Conservation (phyloP, 208 protist species). For the Leishmania gerbilli region DNA sequence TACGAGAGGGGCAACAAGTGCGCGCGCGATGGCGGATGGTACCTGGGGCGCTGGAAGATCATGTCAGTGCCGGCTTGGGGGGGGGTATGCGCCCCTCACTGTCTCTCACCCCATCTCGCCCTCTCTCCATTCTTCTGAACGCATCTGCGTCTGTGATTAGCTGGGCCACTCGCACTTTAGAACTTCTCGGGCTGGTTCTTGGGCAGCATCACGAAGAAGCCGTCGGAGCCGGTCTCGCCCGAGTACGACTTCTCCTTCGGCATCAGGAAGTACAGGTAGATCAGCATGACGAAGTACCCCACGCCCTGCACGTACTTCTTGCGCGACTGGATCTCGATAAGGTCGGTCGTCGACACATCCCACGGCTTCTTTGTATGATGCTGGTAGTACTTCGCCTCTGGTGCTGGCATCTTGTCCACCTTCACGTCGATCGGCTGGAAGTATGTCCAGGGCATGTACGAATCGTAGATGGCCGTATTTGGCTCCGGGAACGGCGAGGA, state of each 20-base stretch:
- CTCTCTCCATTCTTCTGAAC: background rate
- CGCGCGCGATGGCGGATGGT: background rate
- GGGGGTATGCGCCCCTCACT: background rate
- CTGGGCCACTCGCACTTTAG: slow-evolving; percentile 27
- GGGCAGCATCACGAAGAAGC: slow-evolving; percentile 82
- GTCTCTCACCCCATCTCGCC: background rate
- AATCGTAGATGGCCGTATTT: slow-evolving; percentile 92
- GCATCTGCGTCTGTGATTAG: background rate
- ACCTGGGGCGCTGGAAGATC: background rate
- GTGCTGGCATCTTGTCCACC: slow-evolving; percentile 80
- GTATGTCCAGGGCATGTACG: slow-evolving; percentile 90
- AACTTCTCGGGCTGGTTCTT: slow-evolving; percentile 89
- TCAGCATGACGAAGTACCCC: slow-evolving; percentile 63
- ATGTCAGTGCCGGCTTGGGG: background rate
- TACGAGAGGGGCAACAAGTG: background rate
- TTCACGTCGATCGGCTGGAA: slow-evolving; percentile 91
- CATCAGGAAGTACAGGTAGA: slow-evolving; percentile 90
- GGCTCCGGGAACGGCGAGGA: slow-evolving; percentile 88
- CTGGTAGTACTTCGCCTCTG: slow-evolving; percentile 92
- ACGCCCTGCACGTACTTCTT: slow-evolving; percentile 87
- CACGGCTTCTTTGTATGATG: slow-evolving; percentile 85
- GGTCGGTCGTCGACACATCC: slow-evolving; percentile 87
- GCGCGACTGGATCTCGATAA: slow-evolving; percentile 88
- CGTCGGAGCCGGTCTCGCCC: slow-evolving; percentile 81
- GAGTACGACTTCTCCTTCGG: slow-evolving; percentile 93